A percentile compares a stretch with the other conserved stretches of the same genome.
phyloP scores from a whole-genome alignment of 2,329 filamentous ascomycete species.

The Calonectria naviculata region DNA sequence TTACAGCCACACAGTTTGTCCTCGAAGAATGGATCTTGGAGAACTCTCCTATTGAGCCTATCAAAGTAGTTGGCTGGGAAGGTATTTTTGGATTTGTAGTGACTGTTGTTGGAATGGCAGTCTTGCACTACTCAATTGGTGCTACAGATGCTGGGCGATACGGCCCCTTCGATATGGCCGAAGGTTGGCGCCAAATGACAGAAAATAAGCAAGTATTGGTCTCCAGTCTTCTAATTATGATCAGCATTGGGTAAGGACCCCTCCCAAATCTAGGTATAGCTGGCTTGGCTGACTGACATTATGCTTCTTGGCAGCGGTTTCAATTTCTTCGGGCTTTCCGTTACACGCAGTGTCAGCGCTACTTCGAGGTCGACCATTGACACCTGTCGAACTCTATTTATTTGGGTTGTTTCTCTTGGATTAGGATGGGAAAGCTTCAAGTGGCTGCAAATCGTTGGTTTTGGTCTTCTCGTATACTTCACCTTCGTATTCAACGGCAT shows the following conservation, averaged over 20 bases:
- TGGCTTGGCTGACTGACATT: slow-evolving; percentile 26
- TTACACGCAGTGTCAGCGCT: slow-evolving; percentile 89
- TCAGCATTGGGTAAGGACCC: slow-evolving; percentile 84
- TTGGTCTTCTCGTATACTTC: slow-evolving; percentile 91
- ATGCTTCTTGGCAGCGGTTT: slow-evolving; percentile 75
- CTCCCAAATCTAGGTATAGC: background rate
- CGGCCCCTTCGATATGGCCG: slow-evolving; percentile 90
- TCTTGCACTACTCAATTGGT: slow-evolving; percentile 83
- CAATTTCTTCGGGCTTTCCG: slow-evolving; percentile 97
- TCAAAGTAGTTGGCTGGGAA: slow-evolving; percentile 96
- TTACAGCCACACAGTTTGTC: slow-evolving; percentile 96
- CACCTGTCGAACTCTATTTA: slow-evolving; percentile 96
- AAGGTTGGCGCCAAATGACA: slow-evolving; percentile 86
- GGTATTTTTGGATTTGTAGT: slow-evolving; percentile 89
- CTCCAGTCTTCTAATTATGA: slow-evolving; percentile 91
- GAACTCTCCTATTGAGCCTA: slow-evolving; percentile 74
- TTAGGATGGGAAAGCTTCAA: slow-evolving; percentile 98
- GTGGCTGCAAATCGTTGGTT: slow-evolving; percentile 92
- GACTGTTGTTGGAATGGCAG: slow-evolving; percentile 81
- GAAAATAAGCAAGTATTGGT: slow-evolving; percentile 76
- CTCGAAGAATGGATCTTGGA: slow-evolving; percentile 92
- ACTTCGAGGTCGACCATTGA: slow-evolving; percentile 97
- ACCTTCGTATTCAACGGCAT: slow-evolving; percentile 98
- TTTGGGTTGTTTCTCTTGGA: slow-evolving; percentile 94
- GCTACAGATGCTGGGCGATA: slow-evolving; percentile 77